These are phyloP conservation scores for Globisporangium parvum DNA, from an alignment of 352 stramenopile species.

Conservation along the genomic window DNA sequence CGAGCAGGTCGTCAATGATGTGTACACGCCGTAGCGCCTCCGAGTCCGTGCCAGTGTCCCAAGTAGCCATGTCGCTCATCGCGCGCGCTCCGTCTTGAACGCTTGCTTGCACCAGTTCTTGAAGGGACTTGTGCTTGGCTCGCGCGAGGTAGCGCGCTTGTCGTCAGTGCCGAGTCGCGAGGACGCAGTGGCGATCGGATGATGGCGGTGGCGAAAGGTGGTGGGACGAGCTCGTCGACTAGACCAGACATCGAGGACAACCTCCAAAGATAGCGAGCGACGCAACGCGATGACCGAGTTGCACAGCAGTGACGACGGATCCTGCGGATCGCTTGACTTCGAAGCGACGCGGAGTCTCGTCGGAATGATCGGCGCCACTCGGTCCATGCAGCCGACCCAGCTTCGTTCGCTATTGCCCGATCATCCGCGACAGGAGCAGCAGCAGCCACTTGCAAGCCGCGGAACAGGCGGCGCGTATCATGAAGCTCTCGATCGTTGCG, in stretches of 20 bases:
- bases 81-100: neutral
- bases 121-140: neutral
- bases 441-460: neutral
- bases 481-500: slow-evolving; percentile 2
- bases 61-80: slow-evolving; percentile 8
- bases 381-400: neutral
- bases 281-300: neutral
- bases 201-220: neutral
- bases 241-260: no score
- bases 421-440: neutral
- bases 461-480: neutral
- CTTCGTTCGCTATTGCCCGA: neutral
- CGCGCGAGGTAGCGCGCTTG: neutral
- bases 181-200: neutral
- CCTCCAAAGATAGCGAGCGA: neutral
- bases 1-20: slow-evolving; percentile 74
- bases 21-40: slow-evolving; percentile 36
- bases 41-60: slow-evolving; percentile 7
- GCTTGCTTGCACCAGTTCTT: neutral
- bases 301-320: neutral
- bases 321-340: neutral
- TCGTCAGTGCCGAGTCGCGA: neutral
- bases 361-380: neutral
- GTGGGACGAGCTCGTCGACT: neutral
- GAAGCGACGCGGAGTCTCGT: slow-evolving; percentile 6